Evolutionary conservation across 2,329 filamentous ascomycete genomes (phyloP).

Genomic region (Rachicladosporium sp.): DNA sequence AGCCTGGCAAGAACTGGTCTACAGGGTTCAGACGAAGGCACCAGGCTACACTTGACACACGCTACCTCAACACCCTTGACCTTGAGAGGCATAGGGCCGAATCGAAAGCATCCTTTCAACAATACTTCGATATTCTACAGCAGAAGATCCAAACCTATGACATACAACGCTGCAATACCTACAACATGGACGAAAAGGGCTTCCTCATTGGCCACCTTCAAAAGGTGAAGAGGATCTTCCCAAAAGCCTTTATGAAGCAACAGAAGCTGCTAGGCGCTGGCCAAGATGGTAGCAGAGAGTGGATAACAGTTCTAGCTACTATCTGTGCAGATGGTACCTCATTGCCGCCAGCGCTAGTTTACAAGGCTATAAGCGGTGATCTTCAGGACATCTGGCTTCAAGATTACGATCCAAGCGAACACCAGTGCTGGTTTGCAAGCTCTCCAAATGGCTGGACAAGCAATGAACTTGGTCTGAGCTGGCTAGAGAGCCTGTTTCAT

Average conservation of each 20-base stretch:
- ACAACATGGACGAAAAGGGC: constrained; percentile 12
- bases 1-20: constrained; percentile 9
- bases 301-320: constrained; percentile 7
- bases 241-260: not conserved
- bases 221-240: not conserved
- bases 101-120: constrained; percentile 10
- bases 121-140: constrained; percentile 11
- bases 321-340: constrained; percentile 6
- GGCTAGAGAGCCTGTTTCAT: constrained; percentile 6
- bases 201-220: not conserved
- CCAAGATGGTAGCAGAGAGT: constrained; percentile 4
- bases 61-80: constrained; percentile 12
- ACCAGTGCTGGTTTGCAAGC: constrained; percentile 4
- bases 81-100: constrained; percentile 11
- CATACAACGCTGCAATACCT: constrained; percentile 4
- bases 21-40: constrained; percentile 10
- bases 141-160: constrained; percentile 7
- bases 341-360: constrained; percentile 7
- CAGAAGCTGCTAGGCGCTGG: constrained; percentile 1
- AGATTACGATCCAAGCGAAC: too few relatives aligned
- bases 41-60: constrained; percentile 12
- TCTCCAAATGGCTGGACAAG: constrained; percentile 10
- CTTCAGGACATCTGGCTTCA: too few relatives aligned
- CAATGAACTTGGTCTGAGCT: constrained; percentile 7
- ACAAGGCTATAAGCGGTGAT: constrained; percentile 1